Base-by-base conservation (phyloP, 73 alveolate genomes). In the Tetrahymena elliotti region DNA sequence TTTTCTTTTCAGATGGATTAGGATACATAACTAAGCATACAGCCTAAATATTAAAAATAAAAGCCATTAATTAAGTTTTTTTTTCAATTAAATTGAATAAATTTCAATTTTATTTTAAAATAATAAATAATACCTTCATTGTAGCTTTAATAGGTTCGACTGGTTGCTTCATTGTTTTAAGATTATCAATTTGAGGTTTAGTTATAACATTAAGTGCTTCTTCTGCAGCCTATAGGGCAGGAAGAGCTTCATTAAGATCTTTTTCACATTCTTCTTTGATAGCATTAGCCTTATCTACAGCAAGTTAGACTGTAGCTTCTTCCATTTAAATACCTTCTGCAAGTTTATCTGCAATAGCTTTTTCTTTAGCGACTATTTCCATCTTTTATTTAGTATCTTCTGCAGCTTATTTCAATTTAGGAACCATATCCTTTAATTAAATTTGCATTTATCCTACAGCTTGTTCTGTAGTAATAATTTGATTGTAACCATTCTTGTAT, bases 361-460 rank as follows among this genome's bases (percentile, higher is more conserved):
- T 96, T 83, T 98, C 99, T 97, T 98, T 98, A 88, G 99, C 99
- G 15, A 99, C 99, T 95, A 98, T 99, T 18, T 96, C 99, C 93
- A 99, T 98, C 96, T 99, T 99, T n/a, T 95, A 97, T 53, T 97
- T 99, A 95, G 99, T 99, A 97, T 98, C 98, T 92, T 98, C 99
- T 16, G 99, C 99, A 94, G 98, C 99, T 96, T 99, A 98, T 83
- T 99, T 97, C 84, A 99, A 98, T 96, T 98, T 96, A 38, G 99
- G 99, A 93, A 99, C 98, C 88, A 99, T 96, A 41, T 98, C 98
- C 93, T 97, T 99, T 84, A 99, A 97, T 94, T 98, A 99, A 94
- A 95, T 96, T 98, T 99, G 98, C 99, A 99, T 99, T 93, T 97
- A 98, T 24, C 98, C 99, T 52, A 99, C 99, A 93, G 99, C 97